phyloP scores from a whole-genome alignment of 2,329 filamentous ascomycete species.

The Aspergillus spinulosporus region DNA sequence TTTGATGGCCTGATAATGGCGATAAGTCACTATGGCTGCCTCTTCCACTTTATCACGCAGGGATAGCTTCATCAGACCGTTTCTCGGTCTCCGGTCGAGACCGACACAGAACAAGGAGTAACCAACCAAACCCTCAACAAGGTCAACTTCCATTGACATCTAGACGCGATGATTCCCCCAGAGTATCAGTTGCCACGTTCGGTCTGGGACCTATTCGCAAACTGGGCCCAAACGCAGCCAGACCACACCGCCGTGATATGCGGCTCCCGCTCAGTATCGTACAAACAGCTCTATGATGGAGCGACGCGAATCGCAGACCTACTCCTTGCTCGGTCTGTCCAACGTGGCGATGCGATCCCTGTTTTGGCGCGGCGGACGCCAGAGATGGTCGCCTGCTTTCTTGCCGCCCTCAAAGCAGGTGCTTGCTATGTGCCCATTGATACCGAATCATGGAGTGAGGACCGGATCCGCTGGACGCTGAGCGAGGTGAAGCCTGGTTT shows the following conservation, averaged over 20 bases:
- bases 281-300: neutral
- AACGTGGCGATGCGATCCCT: neutral
- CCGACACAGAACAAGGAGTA: no score
- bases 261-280: neutral
- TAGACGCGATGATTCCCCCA: neutral
- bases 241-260: neutral
- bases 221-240: neutral
- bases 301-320: neutral
- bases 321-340: neutral
- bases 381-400: slow-evolving; percentile 1
- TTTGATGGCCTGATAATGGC: no score
- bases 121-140: no score
- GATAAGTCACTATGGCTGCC: no score
- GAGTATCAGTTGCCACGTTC: neutral
- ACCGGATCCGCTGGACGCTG: neutral
- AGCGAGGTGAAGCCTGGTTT: neutral
- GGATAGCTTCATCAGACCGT: no score
- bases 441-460: neutral
- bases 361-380: neutral
- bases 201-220: neutral
- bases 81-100: no score
- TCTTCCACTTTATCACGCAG: no score
- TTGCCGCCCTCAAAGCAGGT: neutral
- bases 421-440: slow-evolving; percentile 1
- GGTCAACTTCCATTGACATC: no score